Evolutionary conservation across 2,329 filamentous ascomycete species (phyloP), one percentile per base, ranked within the genome.

Genomic region (Aureobasidium sp.): DNA sequence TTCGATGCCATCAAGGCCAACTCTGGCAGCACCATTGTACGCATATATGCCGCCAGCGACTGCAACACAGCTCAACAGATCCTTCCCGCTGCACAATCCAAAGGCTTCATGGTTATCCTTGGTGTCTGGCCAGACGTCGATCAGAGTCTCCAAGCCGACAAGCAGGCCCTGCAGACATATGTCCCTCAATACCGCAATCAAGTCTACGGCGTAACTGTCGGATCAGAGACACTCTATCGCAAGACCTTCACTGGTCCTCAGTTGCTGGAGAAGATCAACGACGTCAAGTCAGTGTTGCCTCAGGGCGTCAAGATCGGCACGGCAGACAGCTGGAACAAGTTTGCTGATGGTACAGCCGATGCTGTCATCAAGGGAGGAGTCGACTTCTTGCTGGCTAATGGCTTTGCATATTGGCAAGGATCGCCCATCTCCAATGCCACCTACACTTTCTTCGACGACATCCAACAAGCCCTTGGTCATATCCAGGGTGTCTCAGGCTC

Each of bases 241-340:
- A 82, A 83, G 60, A 86, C 85, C 71, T 83, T 88, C 72, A 86
- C 82, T 10, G 85, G 82, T 51, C 70, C 78, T 8, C 71, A 85
- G 67, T 81, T 90, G 53, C 73, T 85, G 57, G 75, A 74, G 61
- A 85, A 85, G 73, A 87, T 90, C 72, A 75, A 81, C 63, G 78
- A 83, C 55, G 81, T 88, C 65, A 82, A 85, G 76, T 71, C 75
- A 44, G 75, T 81, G 36, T 71, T 86, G 70, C 78, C 81, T 66
- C 72, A 71, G 30, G 75, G 74, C 42, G 77, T 85, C 67, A 82
- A 80, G 66, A 78, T 88, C 48, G 86, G 87, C 55, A 88, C 85
- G 11, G 87, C 86, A 8, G 87, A 90, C 74, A 84, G 80, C 70
- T 90, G 87, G 87, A 89, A 89, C 76, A 88, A 87, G 74, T 86